These are phyloP conservation scores for Mediolabrus comicus DNA, from an alignment of 108 stramenopile genomes.

Conservation along the genomic window DNA sequence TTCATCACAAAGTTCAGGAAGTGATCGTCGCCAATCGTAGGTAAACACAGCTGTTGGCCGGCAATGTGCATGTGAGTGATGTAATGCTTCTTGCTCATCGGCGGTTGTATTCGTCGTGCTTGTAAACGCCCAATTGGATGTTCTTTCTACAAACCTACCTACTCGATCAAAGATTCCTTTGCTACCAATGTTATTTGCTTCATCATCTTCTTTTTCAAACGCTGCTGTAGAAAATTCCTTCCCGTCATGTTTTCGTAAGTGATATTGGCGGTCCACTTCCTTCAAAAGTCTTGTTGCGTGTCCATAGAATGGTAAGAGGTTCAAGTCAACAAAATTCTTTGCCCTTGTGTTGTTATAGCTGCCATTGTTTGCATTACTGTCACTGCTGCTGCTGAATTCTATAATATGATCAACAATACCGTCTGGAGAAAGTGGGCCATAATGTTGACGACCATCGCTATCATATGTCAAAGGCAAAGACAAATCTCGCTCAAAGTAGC, in stretches of 20 bases:
- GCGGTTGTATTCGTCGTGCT: conserved; percentile 14
- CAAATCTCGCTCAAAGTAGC: conserved; percentile 42
- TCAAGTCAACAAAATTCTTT: conserved; percentile 20
- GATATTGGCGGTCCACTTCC: conserved; percentile 44
- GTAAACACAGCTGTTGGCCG: conserved; percentile 48
- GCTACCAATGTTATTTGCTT: background rate
- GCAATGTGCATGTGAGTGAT: conserved; percentile 25
- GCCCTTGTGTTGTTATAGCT: background rate
- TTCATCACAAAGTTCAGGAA: conserved; percentile 44
- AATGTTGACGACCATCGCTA: conserved; percentile 36
- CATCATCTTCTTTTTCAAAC: conserved; percentile 19
- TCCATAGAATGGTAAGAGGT: conserved; percentile 56
- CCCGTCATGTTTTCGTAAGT: conserved; percentile 24
- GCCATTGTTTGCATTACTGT: conserved; percentile 9
- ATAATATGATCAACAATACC: conserved; percentile 59
- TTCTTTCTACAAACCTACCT: conserved; percentile 37
- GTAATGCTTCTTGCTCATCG: conserved; percentile 15
- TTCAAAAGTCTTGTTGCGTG: conserved; percentile 37
- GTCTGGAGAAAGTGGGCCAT: conserved; percentile 39
- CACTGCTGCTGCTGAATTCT: conserved; percentile 31
- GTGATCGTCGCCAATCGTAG: conserved; percentile 55
- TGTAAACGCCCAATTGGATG: conserved; percentile 37
- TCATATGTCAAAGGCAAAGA: conserved; percentile 53
- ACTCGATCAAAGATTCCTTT: conserved; percentile 35
- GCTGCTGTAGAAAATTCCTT: conserved; percentile 27